Evolutionary conservation across 192 early-diverging fungal species (phyloP).

Genomic region (Pilaira anomala): DNA sequence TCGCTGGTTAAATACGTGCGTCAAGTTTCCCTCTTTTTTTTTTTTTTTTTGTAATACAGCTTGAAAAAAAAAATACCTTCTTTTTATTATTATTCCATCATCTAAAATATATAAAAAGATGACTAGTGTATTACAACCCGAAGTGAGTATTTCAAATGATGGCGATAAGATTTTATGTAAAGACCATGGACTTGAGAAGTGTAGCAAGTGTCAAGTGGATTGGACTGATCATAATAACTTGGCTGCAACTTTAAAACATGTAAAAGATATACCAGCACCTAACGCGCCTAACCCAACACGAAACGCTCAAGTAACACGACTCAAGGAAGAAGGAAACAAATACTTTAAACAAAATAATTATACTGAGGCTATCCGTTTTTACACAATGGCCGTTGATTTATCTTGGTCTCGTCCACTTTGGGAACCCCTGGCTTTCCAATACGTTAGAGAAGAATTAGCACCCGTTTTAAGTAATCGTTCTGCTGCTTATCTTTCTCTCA

Average conservation of each 20-base stretch:
- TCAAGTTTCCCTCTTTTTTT: too few species aligned
- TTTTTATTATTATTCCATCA: background rate
- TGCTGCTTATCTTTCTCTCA: conserved; percentile 60
- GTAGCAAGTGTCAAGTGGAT: conserved; percentile 58
- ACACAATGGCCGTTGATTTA: conserved; percentile 84
- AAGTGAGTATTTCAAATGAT: conserved; percentile 23
- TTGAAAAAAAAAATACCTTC: background rate
- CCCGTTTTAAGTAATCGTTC: conserved; percentile 65
- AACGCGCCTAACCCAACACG: conserved; percentile 52
- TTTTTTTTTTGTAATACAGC: too few species aligned
- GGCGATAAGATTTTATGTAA: conserved; percentile 60
- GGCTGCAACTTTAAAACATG: conserved; percentile 57
- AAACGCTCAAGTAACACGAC: conserved; percentile 54
- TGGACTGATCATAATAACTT: conserved; percentile 63
- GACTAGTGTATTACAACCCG: conserved; percentile 2
- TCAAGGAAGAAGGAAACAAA: conserved; percentile 82
- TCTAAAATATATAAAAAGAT: background rate
- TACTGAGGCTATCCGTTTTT: conserved; percentile 78
- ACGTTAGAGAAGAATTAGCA: conserved; percentile 59
- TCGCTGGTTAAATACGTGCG: too few species aligned
- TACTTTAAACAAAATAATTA: conserved; percentile 79
- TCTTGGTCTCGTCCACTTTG: conserved; percentile 70
- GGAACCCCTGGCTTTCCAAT: conserved; percentile 63
- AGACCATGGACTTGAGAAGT: conserved; percentile 59
- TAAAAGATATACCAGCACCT: conserved; percentile 64